Evolutionary conservation across 2,329 filamentous ascomycete species (phyloP), one percentile per base, ranked within the genome.

Genomic region (Lachnellula occidentalis): DNA sequence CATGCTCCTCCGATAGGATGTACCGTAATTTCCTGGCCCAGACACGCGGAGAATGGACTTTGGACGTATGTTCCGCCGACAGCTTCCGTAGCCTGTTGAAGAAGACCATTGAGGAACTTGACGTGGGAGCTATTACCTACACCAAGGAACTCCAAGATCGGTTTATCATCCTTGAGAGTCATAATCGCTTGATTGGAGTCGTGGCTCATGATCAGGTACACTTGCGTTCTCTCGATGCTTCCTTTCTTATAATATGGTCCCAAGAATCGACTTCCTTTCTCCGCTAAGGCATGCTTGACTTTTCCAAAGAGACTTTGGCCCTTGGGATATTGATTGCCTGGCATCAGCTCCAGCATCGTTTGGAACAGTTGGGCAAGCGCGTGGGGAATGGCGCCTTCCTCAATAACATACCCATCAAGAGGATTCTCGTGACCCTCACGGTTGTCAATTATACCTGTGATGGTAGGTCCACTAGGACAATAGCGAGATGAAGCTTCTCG

Each of bases 1-100:
- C 76, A 78, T 2, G 83, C 83, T 45, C 85, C 85, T 12, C 81
- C 83, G 47, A 87, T 80, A 5, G 83, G 81, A 68, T 88, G 84
- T 12, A 87, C 84, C 0, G 83, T 86, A 21, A 87, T 76, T 64
- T 82, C 73, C 51, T 80, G 71, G 11, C 76, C 76, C 63, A 84
- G 71, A 14, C 78, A 68, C n/a, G 77, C 73, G 58, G 77, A 79
- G 57, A 80, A 82, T 1, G 82, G 83, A 55, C 77, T 82, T 50
- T 79, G 73, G 6, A 85, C 74, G 36, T 83, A 76, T 0, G 78
- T 83, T 2, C 83, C 84, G 2, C 83, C 82, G 5, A 85, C 78
- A 2, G 75, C 76, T 58, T 75, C 71, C 0, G 82, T 85, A 2
- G 81, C 80, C 61, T 75, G 73, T 34, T 73, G 73, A 6, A 87